phyloP scores from a whole-genome alignment of 148 eudicot species.

The Fallopia convolvulus region DNA sequence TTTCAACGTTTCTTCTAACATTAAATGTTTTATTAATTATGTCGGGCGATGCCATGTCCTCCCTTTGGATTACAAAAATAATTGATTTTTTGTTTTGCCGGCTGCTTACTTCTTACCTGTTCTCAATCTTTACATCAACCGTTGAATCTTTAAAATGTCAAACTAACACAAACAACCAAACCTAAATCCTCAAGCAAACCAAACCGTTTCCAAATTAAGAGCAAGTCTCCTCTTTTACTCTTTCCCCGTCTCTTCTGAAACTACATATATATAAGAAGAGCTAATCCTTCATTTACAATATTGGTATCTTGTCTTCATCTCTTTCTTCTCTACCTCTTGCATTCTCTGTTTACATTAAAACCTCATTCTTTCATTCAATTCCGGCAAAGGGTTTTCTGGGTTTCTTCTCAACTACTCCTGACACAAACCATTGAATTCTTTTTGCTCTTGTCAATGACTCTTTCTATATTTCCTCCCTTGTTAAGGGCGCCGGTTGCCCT shows the following conservation, averaged over 20 bases:
- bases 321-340: neutral
- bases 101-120: conserved; percentile 1
- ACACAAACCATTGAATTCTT: neutral
- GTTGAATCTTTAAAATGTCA: neutral
- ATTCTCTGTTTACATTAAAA: neutral
- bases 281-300: neutral
- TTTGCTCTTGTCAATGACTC: conserved; percentile 32
- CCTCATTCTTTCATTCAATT: neutral
- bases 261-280: neutral
- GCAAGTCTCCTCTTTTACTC: conserved; percentile 1
- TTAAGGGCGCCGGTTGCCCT: conserved; percentile 76
- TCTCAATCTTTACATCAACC: neutral
- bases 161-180: neutral
- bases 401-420: neutral
- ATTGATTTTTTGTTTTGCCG: neutral
- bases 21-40: neutral
- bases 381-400: neutral
- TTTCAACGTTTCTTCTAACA: neutral
- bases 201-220: neutral
- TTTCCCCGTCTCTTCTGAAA: neutral
- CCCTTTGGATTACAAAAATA: neutral
- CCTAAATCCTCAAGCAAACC: neutral
- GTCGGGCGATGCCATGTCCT: neutral
- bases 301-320: neutral
- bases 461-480: conserved; percentile 55